Percentiles rank a stretch among this genome's conserved stretches.
Conservation (phyloP, 495 filamentous ascomycete genomes). For the Podospora pseudopauciseta region DNA sequence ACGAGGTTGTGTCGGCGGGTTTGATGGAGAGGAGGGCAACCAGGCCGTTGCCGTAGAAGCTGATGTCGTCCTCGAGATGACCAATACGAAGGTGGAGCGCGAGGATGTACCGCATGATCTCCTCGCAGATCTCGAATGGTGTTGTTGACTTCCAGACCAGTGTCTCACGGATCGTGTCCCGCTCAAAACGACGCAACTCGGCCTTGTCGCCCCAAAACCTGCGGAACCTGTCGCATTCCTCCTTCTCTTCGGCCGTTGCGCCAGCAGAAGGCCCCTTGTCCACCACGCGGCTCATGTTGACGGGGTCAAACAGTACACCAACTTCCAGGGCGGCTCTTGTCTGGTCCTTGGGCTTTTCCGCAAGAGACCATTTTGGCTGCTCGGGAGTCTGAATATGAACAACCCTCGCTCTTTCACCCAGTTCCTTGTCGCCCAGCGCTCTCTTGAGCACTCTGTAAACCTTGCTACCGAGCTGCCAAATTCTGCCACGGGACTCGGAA, state of each 20-base stretch:
- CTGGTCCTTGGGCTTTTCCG: constrained; percentile 22
- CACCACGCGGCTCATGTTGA: constrained; percentile 65
- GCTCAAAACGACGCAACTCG: constrained; percentile 70
- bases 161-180: constrained; percentile 71
- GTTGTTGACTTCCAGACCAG: constrained; percentile 72
- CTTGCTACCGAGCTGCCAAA: constrained; percentile 40
- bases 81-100: constrained; percentile 55
- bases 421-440: constrained; percentile 50
- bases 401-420: constrained; percentile 64
- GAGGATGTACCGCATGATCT: constrained; percentile 74
- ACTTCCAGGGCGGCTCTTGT: constrained; percentile 47
- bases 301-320: constrained; percentile 67
- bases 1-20: constrained; percentile 46
- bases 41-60: constrained; percentile 61
- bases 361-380: constrained; percentile 40
- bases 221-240: constrained; percentile 62
- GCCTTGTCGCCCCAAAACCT: constrained; percentile 73
- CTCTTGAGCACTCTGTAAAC: constrained; percentile 60
- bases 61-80: constrained; percentile 43
- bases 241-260: constrained; percentile 62
- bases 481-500: constrained; percentile 32
- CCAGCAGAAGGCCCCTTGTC: constrained; percentile 75
- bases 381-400: constrained; percentile 54
- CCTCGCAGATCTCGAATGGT: constrained; percentile 62
- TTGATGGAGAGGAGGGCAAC: constrained; percentile 50